phyloP scores from a whole-genome alignment of 306 rosid species.

The Citrullus colocynthis region DNA sequence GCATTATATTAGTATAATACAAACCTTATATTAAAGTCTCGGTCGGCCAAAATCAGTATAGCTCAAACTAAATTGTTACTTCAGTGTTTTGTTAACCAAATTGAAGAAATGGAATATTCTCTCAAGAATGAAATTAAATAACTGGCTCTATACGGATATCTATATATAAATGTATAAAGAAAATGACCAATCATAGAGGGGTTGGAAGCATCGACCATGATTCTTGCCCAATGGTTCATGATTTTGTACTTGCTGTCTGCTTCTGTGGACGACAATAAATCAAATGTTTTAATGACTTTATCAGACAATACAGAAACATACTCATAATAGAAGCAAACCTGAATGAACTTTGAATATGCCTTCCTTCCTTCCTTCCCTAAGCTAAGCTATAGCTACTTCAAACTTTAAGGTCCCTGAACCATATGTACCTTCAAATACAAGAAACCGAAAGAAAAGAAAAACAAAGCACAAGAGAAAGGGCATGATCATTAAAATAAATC shows the following conservation, averaged over 20 bases:
- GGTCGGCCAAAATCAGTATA: no score
- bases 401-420: not conserved
- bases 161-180: not conserved
- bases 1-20: no score
- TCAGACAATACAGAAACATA: not conserved
- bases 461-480: no score
- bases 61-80: no score
- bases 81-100: no score
- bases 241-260: slow-evolving; percentile 10
- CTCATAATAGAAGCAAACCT: slow-evolving; percentile 5
- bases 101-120: not conserved
- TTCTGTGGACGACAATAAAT: slow-evolving; percentile 8
- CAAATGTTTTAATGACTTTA: not conserved
- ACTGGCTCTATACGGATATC: not conserved
- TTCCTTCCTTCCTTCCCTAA: not conserved
- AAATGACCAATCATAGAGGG: not conserved
- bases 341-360: not conserved
- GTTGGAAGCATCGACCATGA: not conserved
- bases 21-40: no score
- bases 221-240: not conserved
- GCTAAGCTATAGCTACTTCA: not conserved
- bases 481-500: not conserved
- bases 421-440: not conserved
- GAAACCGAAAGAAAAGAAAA: not conserved
- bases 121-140: not conserved